Conservation (phyloP, 2,329 filamentous ascomycete species). For the Thelonectria discophora region DNA sequence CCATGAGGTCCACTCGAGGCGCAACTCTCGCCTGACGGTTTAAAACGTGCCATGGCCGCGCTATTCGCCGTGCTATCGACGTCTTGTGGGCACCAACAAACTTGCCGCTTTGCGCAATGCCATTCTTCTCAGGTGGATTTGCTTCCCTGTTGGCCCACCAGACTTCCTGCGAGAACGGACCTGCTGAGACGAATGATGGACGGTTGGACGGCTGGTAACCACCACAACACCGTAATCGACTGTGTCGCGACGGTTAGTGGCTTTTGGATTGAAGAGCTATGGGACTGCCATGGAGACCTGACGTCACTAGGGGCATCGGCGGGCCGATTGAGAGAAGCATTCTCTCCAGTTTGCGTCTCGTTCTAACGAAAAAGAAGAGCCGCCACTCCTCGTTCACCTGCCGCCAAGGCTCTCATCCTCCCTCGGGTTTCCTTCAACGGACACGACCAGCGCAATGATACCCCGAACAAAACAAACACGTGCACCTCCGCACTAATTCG, state of each 20-base stretch:
- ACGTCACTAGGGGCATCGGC: conserved; percentile 31
- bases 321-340: conserved; percentile 29
- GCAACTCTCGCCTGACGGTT: conserved; percentile 20
- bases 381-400: neutral
- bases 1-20: neutral
- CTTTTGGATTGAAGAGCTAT: conserved; percentile 13
- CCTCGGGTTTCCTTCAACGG: conserved; percentile 27
- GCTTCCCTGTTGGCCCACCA: conserved; percentile 17
- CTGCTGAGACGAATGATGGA: conserved; percentile 13
- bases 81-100: conserved; percentile 18
- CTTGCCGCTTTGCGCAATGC: conserved; percentile 8
- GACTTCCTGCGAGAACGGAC: conserved; percentile 10
- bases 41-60: conserved; percentile 28
- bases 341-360: neutral
- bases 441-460: neutral
- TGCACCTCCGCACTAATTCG: conserved; percentile 12
- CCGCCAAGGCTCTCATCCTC: neutral
- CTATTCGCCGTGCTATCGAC: conserved; percentile 4
- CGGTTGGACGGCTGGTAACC: conserved; percentile 17
- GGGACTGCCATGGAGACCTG: conserved; percentile 17
- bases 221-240: conserved; percentile 13
- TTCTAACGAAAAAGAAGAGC: neutral
- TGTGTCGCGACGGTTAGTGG: conserved; percentile 22
- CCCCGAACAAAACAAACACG: conserved; percentile 9
- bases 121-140: conserved; percentile 3